A percentile compares a stretch with the other conserved stretches of the same genome.
These are phyloP conservation scores for Yarrowia divulgata DNA, from an alignment of 805 yeast species.

Conservation along the genomic window DNA sequence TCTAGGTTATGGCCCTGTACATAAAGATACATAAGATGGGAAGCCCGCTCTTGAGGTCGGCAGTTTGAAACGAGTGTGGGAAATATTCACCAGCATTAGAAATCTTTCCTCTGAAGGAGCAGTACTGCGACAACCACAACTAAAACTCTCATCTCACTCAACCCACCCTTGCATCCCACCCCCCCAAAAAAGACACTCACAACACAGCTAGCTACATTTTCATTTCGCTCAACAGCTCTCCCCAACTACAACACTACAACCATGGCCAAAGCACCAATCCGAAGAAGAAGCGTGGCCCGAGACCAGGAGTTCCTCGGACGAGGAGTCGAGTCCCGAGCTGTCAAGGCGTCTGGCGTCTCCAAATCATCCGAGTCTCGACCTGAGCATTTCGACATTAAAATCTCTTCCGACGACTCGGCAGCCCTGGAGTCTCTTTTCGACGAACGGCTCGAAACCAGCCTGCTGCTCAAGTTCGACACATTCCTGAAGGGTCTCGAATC, in stretches of 20 bases:
- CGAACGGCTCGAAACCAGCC: conserved; percentile 15
- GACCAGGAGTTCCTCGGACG: conserved; percentile 21
- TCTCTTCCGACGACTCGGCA: conserved; percentile 3
- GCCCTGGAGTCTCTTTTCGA: conserved; percentile 21
- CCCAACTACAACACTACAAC: not conserved
- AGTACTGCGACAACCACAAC: not conserved
- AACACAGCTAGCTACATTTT: not conserved
- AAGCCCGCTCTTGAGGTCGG: conserved; percentile 22
- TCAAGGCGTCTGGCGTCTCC: conserved; percentile 21
- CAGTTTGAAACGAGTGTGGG: conserved; percentile 4
- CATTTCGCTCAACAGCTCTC: not conserved
- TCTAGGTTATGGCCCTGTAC: conserved; percentile 6
- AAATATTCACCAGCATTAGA: too few relatives aligned
- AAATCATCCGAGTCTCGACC: conserved; percentile 7
- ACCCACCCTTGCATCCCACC: not conserved
- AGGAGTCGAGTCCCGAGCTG: conserved; percentile 7
- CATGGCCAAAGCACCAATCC: conserved; percentile 30
- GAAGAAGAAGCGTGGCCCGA: conserved; percentile 35
- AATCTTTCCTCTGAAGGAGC: too few relatives aligned
- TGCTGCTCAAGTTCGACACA: conserved; percentile 33
- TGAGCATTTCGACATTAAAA: conserved; percentile 21
- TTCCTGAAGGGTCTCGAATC: conserved; percentile 42
- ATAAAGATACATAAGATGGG: conserved; percentile 27
- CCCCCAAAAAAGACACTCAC: not conserved
- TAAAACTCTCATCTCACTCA: not conserved